phyloP scores from a whole-genome alignment of 768 basidiomycete genomes.

The Coprinopsis marcescibilis region DNA sequence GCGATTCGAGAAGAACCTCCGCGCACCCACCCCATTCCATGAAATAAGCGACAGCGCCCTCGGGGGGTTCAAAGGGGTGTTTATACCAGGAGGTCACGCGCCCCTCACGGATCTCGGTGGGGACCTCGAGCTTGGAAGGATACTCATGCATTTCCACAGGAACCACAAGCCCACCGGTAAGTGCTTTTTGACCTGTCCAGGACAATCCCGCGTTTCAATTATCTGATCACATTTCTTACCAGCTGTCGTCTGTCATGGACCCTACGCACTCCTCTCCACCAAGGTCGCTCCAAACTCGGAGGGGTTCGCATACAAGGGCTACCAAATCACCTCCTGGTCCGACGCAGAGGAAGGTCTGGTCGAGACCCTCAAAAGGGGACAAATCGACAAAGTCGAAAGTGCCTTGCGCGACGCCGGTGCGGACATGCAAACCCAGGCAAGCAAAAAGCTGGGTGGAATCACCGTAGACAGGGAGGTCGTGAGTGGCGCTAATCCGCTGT shows the following conservation, averaged over 20 bases:
- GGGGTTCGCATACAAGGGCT: slow-evolving; percentile 2
- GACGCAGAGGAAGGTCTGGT: background rate
- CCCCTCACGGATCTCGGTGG: slow-evolving; percentile 1
- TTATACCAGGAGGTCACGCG: background rate
- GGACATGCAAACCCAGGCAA: background rate
- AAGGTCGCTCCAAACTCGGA: background rate
- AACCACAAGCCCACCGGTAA: background rate
- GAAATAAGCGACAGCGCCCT: background rate
- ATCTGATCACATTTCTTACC: background rate
- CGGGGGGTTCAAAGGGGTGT: background rate
- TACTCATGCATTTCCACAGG: background rate
- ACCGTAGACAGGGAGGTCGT: slow-evolving; percentile 1
- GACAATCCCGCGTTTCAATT: background rate
- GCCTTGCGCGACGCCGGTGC: background rate
- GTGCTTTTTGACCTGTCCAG: background rate
- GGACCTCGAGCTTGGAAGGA: background rate
- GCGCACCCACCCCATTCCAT: background rate
- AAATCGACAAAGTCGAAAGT: background rate
- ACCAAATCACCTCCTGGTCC: slow-evolving; percentile 3
- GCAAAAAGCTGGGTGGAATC: background rate
- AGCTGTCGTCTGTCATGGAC: slow-evolving; percentile 1
- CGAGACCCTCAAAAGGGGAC: background rate
- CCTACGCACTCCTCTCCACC: background rate
- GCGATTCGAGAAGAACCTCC: background rate
- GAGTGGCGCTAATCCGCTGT: background rate